A percentile compares a stretch with the other conserved stretches of the same genome.
phyloP scores from a whole-genome alignment of 352 stramenopile species.

The Pythium periplocum region DNA sequence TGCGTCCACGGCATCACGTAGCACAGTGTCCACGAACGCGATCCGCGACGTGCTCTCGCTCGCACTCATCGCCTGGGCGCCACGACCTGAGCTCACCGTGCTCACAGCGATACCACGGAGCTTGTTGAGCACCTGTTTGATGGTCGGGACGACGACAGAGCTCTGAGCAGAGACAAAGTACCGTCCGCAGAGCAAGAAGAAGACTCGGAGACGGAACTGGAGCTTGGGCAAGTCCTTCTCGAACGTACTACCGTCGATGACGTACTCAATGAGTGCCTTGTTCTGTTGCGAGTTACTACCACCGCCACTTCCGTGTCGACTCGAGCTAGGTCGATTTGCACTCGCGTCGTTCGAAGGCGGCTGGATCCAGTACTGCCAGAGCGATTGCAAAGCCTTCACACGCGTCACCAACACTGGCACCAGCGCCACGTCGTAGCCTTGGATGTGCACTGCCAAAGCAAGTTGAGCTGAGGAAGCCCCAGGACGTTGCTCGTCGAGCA shows the following conservation, averaged over 20 bases:
- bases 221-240: slow-evolving; percentile 50
- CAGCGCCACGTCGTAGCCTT: slow-evolving; percentile 41
- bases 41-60: slow-evolving; percentile 18
- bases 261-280: slow-evolving; percentile 55
- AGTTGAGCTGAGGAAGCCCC: slow-evolving; percentile 14
- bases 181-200: slow-evolving; percentile 40
- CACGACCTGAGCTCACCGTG: slow-evolving; percentile 5
- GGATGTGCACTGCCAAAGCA: slow-evolving; percentile 34
- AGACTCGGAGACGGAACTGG: slow-evolving; percentile 46
- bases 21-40: slow-evolving; percentile 34
- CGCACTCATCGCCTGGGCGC: slow-evolving; percentile 5
- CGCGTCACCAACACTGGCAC: slow-evolving; percentile 25
- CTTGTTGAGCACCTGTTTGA: slow-evolving; percentile 59
- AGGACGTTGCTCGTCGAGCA: too few species aligned
- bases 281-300: slow-evolving; percentile 3
- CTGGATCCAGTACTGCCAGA: slow-evolving; percentile 58
- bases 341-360: slow-evolving; percentile 2
- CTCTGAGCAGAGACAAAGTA: slow-evolving; percentile 35
- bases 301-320: neutral
- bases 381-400: slow-evolving; percentile 32
- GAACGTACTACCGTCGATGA: slow-evolving; percentile 23
- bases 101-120: slow-evolving; percentile 26
- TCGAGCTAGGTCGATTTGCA: slow-evolving; percentile 1
- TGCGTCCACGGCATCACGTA: slow-evolving; percentile 40
- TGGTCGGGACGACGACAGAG: slow-evolving; percentile 33